Percentiles rank a stretch among this genome's conserved stretches.
phyloP scores from a whole-genome alignment of 2,329 filamentous ascomycete genomes.

The Sphaerulina musiva region DNA sequence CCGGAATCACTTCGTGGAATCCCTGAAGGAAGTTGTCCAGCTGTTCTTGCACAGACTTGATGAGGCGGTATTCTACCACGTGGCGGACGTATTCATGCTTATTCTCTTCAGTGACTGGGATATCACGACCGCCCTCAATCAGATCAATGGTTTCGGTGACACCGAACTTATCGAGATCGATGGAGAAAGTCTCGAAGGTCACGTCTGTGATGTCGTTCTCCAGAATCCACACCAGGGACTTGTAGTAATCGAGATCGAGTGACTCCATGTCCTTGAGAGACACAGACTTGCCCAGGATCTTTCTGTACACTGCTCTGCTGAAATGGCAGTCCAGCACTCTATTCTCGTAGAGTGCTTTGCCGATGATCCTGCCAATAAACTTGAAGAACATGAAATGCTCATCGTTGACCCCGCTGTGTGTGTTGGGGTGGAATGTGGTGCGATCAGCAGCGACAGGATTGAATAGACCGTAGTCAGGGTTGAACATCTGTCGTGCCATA shows the following conservation, averaged over 20 bases:
- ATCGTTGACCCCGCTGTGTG: slow-evolving; percentile 84
- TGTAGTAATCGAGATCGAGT: slow-evolving; percentile 97
- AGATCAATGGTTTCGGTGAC: slow-evolving; percentile 82
- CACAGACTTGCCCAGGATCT: slow-evolving; percentile 87
- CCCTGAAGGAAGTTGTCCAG: slow-evolving; percentile 76
- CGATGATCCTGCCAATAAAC: slow-evolving; percentile 96
- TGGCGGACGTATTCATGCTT: slow-evolving; percentile 96
- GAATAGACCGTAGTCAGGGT: slow-evolving; percentile 94
- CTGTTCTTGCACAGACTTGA: slow-evolving; percentile 87
- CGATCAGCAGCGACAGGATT: slow-evolving; percentile 93
- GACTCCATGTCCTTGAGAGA: slow-evolving; percentile 99
- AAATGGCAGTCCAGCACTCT: slow-evolving; percentile 97
- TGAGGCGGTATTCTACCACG: slow-evolving; percentile 87
- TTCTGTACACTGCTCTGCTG: slow-evolving; percentile 96
- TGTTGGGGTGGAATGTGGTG: slow-evolving; percentile 97
- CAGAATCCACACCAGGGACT: slow-evolving; percentile 95
- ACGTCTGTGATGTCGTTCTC: slow-evolving; percentile 98
- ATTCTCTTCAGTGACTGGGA: slow-evolving; percentile 93
- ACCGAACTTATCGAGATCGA: slow-evolving; percentile 90
- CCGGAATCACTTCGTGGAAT: slow-evolving; percentile 97
- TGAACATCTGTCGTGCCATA: slow-evolving; percentile 95
- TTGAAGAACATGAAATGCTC: slow-evolving; percentile 99
- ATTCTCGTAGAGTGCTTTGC: slow-evolving; percentile 94
- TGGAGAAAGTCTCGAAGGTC: slow-evolving; percentile 91
- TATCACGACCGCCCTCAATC: slow-evolving; percentile 78